A percentile compares a stretch with the other conserved stretches of the same genome.
Conservation (phyloP, 805 yeast genomes). For the Saccharomycopsis synnaedendra region DNA sequence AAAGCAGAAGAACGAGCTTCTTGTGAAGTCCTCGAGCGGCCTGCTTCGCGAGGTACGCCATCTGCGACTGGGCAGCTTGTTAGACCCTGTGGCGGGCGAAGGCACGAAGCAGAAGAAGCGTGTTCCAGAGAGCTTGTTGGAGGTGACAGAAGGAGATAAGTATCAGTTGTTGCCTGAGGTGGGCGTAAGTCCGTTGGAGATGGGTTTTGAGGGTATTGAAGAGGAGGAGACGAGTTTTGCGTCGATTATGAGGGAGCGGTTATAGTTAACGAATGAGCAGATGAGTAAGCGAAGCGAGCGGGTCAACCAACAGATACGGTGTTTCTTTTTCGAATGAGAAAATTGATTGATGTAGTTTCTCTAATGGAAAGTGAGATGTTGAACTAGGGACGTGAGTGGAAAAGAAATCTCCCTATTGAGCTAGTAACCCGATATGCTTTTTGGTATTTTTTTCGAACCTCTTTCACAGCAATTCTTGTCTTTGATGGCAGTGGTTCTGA, state of each 20-base stretch:
- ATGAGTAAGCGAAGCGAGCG: background rate
- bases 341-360: too few relatives aligned
- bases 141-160: background rate
- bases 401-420: too few relatives aligned
- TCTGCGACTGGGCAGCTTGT: background rate
- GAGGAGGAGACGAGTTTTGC: background rate
- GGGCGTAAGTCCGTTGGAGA: conserved; percentile 2
- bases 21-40: background rate
- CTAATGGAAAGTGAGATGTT: too few relatives aligned
- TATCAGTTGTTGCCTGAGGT: conserved; percentile 7
- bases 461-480: too few relatives aligned
- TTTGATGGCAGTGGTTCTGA: too few relatives aligned
- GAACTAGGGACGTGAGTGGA: too few relatives aligned
- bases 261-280: background rate
- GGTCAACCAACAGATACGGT: background rate
- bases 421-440: too few relatives aligned
- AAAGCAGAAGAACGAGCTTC: conserved; percentile 1
- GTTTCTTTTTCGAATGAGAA: too few relatives aligned
- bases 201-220: background rate
- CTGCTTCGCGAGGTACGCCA: background rate
- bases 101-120: background rate
- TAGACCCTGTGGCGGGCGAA: background rate
- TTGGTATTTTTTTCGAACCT: too few relatives aligned
- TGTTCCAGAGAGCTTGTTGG: conserved; percentile 7
- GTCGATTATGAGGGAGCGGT: background rate